Base-by-base conservation (phyloP, 768 basidiomycete species). In the Tulasnella sp. region DNA sequence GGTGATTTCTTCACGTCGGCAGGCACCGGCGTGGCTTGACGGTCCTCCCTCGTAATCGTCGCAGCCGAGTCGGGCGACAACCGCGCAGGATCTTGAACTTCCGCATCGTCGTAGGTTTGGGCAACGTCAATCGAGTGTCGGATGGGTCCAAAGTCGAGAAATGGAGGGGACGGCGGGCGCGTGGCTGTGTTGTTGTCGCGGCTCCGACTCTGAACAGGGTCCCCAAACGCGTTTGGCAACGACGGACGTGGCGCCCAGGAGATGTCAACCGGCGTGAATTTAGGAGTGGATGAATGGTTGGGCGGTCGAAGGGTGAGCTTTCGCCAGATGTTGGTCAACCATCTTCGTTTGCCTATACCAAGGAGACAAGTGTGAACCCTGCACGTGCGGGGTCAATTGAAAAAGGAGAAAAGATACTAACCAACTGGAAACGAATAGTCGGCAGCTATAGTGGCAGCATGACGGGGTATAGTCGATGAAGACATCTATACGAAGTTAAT, bases 151-250 rank as follows among this genome's bases (percentile, higher is more conserved):
- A 62, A 62, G 58, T 62, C 58, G 58, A 62, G 3, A 62, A 62
- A 62, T 21, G 58, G 58, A 62, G 58, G 58, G 27, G 46, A 46
- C 46, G 58, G 58, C 9, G 58, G 18, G 1, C n/a, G 58, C 24
- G 58, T 62, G 58, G 58, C 58, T 62, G 58, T 62, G 58, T 62
- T 31, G 58, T 62, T 14, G 24, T n/a, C n/a, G n/a, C n/a, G n/a
- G n/a, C n/a, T n/a, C n/a, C 58, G 58, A 62, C 58, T 62, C 58
- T n/a, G 58, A 62, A 62, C 58, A 62, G 58, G 58, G 58, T 62
- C 58, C 21, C 8, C 58, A 14, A 62, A 21, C 24, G 24, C 58
- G 58, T 62, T 62, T 62, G 58, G 58, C 58, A 62, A 62, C 58
- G 58, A 62, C 58, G 58, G 58, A 62, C 58, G 58, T 62, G 58